Conservation (phyloP, 257 asterid species). For the Lycium barbarum region DNA sequence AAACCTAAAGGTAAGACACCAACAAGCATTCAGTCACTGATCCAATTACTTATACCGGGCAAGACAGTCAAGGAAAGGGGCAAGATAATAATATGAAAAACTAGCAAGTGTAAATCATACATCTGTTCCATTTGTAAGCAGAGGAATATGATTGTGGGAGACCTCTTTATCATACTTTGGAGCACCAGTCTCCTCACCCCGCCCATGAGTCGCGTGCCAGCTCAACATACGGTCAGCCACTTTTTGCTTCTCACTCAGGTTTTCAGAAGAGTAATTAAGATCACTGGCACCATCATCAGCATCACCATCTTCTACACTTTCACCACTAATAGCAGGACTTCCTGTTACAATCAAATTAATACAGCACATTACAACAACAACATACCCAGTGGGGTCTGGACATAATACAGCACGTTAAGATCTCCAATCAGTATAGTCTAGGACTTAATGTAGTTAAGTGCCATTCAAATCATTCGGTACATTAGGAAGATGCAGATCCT, state of each 20-base stretch:
- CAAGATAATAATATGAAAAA: conserved; percentile 22
- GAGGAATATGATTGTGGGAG: conserved; percentile 86
- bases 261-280: conserved; percentile 57
- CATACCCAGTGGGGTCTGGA: no score
- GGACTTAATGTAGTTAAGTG: neutral
- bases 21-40: conserved; percentile 25
- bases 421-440: neutral
- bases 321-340: conserved; percentile 89
- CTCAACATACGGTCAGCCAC: conserved; percentile 90
- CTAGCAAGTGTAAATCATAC: conserved; percentile 53
- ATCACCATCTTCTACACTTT: conserved; percentile 70
- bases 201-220: conserved; percentile 89
- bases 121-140: conserved; percentile 84
- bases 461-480: neutral
- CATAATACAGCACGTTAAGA: no score
- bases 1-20: conserved; percentile 59
- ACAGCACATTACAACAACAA: no score
- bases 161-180: conserved; percentile 94
- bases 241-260: conserved; percentile 75
- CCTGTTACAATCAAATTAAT: conserved; percentile 64
- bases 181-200: conserved; percentile 69
- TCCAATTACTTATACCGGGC: conserved; percentile 19
- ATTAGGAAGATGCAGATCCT: neutral
- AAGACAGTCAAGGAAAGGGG: neutral
- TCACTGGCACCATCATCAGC: conserved; percentile 65